phyloP scores from a whole-genome alignment of 208 protist genomes.

The Leishmania braziliensis region DNA sequence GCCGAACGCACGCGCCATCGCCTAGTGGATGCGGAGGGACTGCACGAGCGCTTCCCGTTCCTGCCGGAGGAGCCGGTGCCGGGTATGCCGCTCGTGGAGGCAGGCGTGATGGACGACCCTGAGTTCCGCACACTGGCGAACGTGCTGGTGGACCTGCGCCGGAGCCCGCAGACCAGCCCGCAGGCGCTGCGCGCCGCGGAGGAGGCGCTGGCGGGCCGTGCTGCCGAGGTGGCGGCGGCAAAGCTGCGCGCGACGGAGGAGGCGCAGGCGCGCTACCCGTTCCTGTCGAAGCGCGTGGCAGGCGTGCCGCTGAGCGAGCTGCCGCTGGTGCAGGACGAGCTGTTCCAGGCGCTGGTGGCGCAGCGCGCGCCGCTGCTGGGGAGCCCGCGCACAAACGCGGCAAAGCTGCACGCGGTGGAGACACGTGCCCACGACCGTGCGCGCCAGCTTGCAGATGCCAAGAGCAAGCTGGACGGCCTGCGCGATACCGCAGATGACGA shows the following conservation, averaged over 20 bases:
- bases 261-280: conserved; percentile 50
- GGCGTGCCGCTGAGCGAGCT: conserved; percentile 50
- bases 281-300: conserved; percentile 42
- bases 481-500: conserved; percentile 57
- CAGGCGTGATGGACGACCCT: conserved; percentile 26
- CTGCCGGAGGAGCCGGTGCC: conserved; percentile 44
- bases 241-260: conserved; percentile 39
- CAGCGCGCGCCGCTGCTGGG: conserved; percentile 30
- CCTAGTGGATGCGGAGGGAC: conserved; percentile 22
- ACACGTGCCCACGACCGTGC: conserved; percentile 25
- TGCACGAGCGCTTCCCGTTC: conserved; percentile 45
- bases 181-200: conserved; percentile 39
- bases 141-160: conserved; percentile 36
- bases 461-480: conserved; percentile 45
- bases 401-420: conserved; percentile 20
- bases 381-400: conserved; percentile 22
- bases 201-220: conserved; percentile 14
- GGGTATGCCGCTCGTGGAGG: conserved; percentile 39
- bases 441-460: conserved; percentile 22
- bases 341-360: conserved; percentile 27
- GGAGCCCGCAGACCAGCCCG: conserved; percentile 14
- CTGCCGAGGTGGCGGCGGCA: conserved; percentile 23
- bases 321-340: conserved; percentile 35
- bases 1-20: conserved; percentile 18
- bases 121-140: conserved; percentile 48